These are phyloP conservation scores for Rheum nobile DNA, from an alignment of 148 eudicot species.

Conservation along the genomic window DNA sequence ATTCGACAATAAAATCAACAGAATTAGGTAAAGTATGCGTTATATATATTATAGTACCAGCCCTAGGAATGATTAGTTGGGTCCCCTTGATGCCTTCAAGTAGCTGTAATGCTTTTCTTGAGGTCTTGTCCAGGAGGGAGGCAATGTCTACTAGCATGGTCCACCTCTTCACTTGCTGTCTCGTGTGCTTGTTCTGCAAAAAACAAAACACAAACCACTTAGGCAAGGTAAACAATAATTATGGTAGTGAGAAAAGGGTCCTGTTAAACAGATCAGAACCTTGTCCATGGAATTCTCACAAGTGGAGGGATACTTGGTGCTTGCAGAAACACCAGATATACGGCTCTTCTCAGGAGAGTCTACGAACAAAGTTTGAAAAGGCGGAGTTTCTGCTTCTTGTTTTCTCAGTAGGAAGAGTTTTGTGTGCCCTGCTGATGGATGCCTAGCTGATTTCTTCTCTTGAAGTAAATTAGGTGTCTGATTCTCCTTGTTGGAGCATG, in stretches of 20 bases:
- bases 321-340: slow-evolving; percentile 7
- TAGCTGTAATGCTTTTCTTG: slow-evolving; percentile 67
- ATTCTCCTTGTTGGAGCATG: slow-evolving; percentile 32
- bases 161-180: slow-evolving; percentile 38
- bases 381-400: slow-evolving; percentile 28
- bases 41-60: slow-evolving; percentile 29
- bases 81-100: slow-evolving; percentile 76
- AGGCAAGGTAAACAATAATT: not conserved
- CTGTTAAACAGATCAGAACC: slow-evolving; percentile 14
- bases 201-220: not conserved
- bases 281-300: slow-evolving; percentile 17
- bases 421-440: slow-evolving; percentile 17
- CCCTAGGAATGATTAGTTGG: slow-evolving; percentile 56
- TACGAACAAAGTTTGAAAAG: slow-evolving; percentile 37
- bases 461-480: slow-evolving; percentile 22
- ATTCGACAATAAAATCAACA: not conserved
- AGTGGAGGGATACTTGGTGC: slow-evolving; percentile 14
- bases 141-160: slow-evolving; percentile 56
- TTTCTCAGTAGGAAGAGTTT: slow-evolving; percentile 12
- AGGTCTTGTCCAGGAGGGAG: slow-evolving; percentile 51
- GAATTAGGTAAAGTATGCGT: not conserved
- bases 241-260: not conserved
- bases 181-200: slow-evolving; percentile 27
- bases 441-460: slow-evolving; percentile 21
- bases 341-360: slow-evolving; percentile 26